Evolutionary conservation across 306 rosid species (phyloP), one percentile per base, ranked within the genome.

Genomic region (Prunus persica): DNA sequence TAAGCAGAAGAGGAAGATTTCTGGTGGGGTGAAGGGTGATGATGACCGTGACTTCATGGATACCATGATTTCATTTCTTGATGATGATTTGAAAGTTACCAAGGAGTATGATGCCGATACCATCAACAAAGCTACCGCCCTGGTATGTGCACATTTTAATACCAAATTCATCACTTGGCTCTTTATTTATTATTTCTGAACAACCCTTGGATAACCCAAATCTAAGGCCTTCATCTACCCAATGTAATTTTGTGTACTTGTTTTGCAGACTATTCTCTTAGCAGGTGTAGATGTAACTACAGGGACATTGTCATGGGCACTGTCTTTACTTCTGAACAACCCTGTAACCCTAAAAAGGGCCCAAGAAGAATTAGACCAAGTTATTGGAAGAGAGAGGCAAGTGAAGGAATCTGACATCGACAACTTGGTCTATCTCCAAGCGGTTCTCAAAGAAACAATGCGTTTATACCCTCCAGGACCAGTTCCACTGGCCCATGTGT

Each of bases 321-420:
- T 76, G 28, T 41, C 79, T 65, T 55, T 76, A 14, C 79, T 76
- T 28, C 65, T 76, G 25, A 76, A 76, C 73, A 32, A 51, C 57
- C 54, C 27, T 4, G 22, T n/a, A 56, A 24, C 56, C 6, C 54
- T 76, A 2, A 24, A 76, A 8, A 76, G 56, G 27, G 57, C 43
- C 16, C 73, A 54, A 66, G 30, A 34, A 47, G 80, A 76, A 38
- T 11, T 76, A 14, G 74, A 76, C 46, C 19, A 13, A 20, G 4
- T 22, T 3, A 56, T 76, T 27, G 72, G 79, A 38, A 67, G 27
- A 18, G 57, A 43, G 0, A 34, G 46, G 22, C 50, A 54, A 2
- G 80, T 76, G 16, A 38, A 55, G 11, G 73, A 76, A 43, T 76
- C 73, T 34, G 67, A 76, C 30, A 55, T 32, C 57, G 56, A 55